phyloP scores from a whole-genome alignment of 805 yeast genomes.

The Saturnispora halmiae region DNA sequence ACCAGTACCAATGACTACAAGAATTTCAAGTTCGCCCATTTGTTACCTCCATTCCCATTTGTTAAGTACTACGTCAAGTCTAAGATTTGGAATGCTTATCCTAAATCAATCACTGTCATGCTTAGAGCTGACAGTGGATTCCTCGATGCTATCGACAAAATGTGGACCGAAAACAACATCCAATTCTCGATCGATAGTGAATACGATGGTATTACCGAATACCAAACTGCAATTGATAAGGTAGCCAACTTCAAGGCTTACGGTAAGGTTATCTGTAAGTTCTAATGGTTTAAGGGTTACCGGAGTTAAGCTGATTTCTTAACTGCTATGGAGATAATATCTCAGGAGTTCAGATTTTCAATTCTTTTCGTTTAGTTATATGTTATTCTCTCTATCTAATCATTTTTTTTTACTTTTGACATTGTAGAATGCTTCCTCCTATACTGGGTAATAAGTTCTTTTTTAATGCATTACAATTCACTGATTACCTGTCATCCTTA shows the following conservation, averaged over 20 bases:
- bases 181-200: conserved; percentile 46
- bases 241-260: conserved; percentile 39
- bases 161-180: conserved; percentile 38
- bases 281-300: neutral
- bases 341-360: too few species aligned
- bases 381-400: neutral
- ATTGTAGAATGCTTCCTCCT: neutral
- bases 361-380: too few species aligned
- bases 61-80: neutral
- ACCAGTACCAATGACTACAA: neutral
- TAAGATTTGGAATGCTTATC: neutral
- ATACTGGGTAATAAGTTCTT: conserved; percentile 8
- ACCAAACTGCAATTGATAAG: conserved; percentile 40
- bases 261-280: conserved; percentile 52
- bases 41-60: neutral
- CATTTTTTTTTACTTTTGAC: neutral
- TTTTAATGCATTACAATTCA: conserved; percentile 15
- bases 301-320: neutral
- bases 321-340: too few species aligned
- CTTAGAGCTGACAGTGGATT: conserved; percentile 10
- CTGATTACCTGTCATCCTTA: conserved; percentile 11
- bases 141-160: conserved; percentile 31
- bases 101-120: conserved; percentile 3
- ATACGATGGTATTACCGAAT: conserved; percentile 38
- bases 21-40: neutral